These are phyloP conservation scores for Populus hybrid DNA, from an alignment of 441 rosid genomes.

Conservation along the genomic window DNA sequence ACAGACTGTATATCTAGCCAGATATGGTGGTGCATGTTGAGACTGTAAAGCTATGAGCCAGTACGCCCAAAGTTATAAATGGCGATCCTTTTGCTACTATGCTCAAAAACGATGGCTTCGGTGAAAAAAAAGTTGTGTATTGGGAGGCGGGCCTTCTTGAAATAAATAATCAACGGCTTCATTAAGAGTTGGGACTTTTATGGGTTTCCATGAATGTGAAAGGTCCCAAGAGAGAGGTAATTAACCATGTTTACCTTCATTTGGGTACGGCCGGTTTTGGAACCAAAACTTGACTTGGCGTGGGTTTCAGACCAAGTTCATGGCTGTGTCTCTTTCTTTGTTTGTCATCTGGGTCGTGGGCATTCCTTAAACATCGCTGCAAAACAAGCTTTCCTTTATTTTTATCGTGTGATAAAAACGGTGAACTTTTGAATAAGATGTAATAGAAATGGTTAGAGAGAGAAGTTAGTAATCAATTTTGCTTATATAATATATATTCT, in stretches of 20 bases:
- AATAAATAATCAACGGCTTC: conserved; percentile 13
- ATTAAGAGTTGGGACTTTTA: conserved; percentile 15
- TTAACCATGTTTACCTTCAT: conserved; percentile 55
- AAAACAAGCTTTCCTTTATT: too few species aligned
- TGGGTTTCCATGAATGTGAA: conserved; percentile 14
- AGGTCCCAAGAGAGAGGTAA: neutral
- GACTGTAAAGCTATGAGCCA: conserved; percentile 7
- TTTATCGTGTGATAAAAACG: too few species aligned
- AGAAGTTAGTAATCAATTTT: too few species aligned
- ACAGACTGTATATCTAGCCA: conserved; percentile 22
- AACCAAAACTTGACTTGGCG: conserved; percentile 99
- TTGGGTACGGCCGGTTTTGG: conserved; percentile 95
- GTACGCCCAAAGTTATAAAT: conserved; percentile 27
- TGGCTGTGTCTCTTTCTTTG: too few species aligned
- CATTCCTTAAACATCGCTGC: too few species aligned
- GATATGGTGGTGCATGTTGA: neutral
- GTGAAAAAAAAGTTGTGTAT: neutral
- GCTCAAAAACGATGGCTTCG: conserved; percentile 20
- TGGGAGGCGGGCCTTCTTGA: conserved; percentile 33
- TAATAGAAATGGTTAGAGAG: too few species aligned
- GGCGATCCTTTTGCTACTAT: conserved; percentile 18
- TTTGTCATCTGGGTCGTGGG: too few species aligned
- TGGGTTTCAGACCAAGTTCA: conserved; percentile 85
- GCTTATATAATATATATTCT: too few species aligned
- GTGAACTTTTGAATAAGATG: too few species aligned